Conservation (phyloP, 306 rosid species). For the Trichosanthes truncata region DNA sequence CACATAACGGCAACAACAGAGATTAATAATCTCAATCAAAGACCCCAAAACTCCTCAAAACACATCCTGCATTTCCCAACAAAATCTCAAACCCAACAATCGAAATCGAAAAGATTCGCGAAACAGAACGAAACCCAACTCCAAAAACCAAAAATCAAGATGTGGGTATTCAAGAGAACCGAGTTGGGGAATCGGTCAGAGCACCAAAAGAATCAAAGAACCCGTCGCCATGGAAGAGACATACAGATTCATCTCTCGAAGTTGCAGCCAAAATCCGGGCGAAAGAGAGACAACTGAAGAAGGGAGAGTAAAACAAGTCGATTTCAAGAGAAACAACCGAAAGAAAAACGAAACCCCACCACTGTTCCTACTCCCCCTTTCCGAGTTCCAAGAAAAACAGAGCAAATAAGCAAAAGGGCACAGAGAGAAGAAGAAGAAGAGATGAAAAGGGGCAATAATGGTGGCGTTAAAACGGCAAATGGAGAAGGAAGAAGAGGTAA, state of each 20-base stretch:
- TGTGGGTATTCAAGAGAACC: not conserved
- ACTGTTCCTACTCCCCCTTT: not conserved
- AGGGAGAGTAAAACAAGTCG: not conserved
- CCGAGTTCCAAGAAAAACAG: not conserved
- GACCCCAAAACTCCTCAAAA: not conserved
- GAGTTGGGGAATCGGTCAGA: not conserved
- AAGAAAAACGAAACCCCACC: not conserved
- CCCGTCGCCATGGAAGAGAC: not conserved
- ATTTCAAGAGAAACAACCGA: not conserved
- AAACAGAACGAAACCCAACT: not conserved
- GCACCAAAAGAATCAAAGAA: not conserved
- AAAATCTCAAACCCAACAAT: slow-evolving; percentile 1
- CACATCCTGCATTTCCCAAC: slow-evolving; percentile 2
- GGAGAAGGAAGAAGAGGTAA: not conserved
- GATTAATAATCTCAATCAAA: slow-evolving; percentile 14
- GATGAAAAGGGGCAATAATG: not conserved
- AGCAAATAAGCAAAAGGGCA: not conserved
- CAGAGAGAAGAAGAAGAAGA: not conserved
- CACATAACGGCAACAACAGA: slow-evolving; percentile 14
- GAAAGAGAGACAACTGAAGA: not conserved
- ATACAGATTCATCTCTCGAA: not conserved
- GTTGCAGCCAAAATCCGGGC: not conserved
- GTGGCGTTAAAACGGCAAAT: slow-evolving; percentile 6
- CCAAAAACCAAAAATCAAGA: not conserved
- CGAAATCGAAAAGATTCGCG: not conserved